These are phyloP conservation scores for Globisporangium mamillatum DNA, from an alignment of 352 stramenopile species.

Conservation along the genomic window DNA sequence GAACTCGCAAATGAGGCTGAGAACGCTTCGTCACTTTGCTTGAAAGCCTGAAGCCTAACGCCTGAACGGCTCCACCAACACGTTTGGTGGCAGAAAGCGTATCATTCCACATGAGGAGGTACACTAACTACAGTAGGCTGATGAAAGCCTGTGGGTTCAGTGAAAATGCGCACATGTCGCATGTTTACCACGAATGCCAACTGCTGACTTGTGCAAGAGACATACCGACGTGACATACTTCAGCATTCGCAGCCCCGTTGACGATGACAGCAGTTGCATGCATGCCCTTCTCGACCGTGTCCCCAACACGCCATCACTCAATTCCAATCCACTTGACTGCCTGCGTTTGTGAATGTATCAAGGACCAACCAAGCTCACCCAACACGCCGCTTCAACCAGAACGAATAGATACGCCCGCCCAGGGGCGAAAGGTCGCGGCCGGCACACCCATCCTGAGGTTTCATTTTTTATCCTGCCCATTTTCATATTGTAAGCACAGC, in stretches of 20 bases:
- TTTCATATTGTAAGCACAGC: not conserved
- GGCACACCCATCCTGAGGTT: not conserved
- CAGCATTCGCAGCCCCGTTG: not conserved
- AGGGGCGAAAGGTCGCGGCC: not conserved
- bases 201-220: not conserved
- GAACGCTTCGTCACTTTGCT: not conserved
- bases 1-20: not conserved
- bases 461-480: not conserved
- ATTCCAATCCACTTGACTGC: not conserved
- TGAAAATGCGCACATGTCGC: conserved; percentile 1
- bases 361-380: not conserved
- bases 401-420: not conserved
- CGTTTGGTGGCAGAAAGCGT: not conserved
- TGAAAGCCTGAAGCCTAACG: not conserved
- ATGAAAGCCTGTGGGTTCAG: not conserved
- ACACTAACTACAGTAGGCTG: not conserved
- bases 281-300: not conserved
- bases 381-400: not conserved
- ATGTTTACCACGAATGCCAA: not conserved
- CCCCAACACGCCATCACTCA: not conserved
- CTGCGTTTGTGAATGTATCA: not conserved
- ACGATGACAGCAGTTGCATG: not conserved
- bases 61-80: no score
- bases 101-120: not conserved
- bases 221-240: not conserved